Evolutionary conservation across 75 land plant genomes (phyloP).

Genomic region (Picea sitchensis): DNA sequence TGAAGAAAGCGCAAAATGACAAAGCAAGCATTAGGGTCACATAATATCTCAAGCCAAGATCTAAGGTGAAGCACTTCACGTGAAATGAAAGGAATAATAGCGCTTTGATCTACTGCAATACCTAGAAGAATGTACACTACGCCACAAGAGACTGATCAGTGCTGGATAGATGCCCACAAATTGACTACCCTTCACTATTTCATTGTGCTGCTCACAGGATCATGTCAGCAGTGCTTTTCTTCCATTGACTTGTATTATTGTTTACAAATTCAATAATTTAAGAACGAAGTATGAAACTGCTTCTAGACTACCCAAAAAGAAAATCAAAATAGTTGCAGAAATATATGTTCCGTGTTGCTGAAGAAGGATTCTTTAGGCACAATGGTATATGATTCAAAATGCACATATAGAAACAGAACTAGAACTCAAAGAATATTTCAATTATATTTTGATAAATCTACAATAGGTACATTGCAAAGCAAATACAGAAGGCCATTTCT

Average conservation of each 20-base stretch:
- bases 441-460: not conserved
- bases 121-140: no score
- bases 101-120: no score
- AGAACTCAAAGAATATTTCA: slow-evolving; percentile 5
- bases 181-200: no score
- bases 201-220: not conserved
- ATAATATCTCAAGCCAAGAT: no score
- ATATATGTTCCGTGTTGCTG: not conserved
- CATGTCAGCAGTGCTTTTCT: not conserved
- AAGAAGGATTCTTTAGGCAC: not conserved
- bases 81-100: no score
- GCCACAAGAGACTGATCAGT: no score
- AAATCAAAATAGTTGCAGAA: not conserved
- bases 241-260: not conserved
- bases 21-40: no score
- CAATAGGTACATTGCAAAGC: slow-evolving; percentile 10
- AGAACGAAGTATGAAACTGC: not conserved
- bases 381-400: not conserved
- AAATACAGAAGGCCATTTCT: slow-evolving; percentile 2
- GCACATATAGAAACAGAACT: not conserved
- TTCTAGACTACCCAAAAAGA: not conserved
- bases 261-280: not conserved
- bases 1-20: no score
- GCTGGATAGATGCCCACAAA: no score
- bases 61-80: no score